Evolutionary conservation across 176 grass and related monocot genomes (phyloP).

Genomic region (sorghum (Sorghum bicolor)): Sorghum_bicolor_NCBIv3 NC_012876.2:2201501-2202000

Average conservation of each 20-base stretch:
- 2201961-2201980: constrained; percentile 83
- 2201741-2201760: constrained; percentile 93
- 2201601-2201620: constrained; percentile 51
- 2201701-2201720: constrained; percentile 52
- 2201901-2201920: constrained; percentile 93
- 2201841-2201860: constrained; percentile 66
- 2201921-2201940: constrained; percentile 94
- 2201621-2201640: constrained; percentile 72
- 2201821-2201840: constrained; percentile 97
- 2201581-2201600: constrained; percentile 76
- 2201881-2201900: constrained; percentile 53
- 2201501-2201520: constrained; percentile 98
- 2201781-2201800: constrained; percentile 66
- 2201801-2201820: constrained; percentile 97
- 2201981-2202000: constrained; percentile 96
- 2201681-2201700: constrained; percentile 62
- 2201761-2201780: constrained; percentile 88
- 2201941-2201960: constrained; percentile 65
- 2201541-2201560: constrained; percentile 62
- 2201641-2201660: constrained; percentile 94
- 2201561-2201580: constrained; percentile 89
- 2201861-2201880: constrained; percentile 46
- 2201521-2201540: constrained; percentile 86
- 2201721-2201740: constrained; percentile 65
- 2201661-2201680: constrained; percentile 72